These are phyloP conservation scores for Colletotrichum sp. DNA, from an alignment of 2,329 filamentous ascomycete genomes.

Conservation along the genomic window DNA sequence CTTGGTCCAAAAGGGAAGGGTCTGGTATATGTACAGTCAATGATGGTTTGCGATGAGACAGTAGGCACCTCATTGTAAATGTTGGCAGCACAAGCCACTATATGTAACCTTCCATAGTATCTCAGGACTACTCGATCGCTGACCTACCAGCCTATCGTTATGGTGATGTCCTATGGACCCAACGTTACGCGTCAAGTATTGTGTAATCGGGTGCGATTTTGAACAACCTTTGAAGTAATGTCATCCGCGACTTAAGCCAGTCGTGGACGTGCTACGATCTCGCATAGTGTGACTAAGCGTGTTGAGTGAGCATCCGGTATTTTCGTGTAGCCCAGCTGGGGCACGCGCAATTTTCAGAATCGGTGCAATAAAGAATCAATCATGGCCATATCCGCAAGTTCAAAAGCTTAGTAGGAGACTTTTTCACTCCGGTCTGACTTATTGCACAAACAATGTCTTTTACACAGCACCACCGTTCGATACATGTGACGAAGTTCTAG, in stretches of 20 bases:
- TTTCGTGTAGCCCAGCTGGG: background rate
- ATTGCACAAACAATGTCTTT: background rate
- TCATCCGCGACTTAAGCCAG: background rate
- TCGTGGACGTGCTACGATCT: background rate
- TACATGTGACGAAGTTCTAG: rapidly evolving
- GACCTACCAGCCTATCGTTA: background rate
- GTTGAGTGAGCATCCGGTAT: background rate
- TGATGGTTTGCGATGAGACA: background rate
- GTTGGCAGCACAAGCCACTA: background rate
- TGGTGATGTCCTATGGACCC: background rate
- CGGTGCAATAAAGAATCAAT: background rate
- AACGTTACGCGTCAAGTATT: background rate
- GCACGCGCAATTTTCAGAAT: rapidly evolving
- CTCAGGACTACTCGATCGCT: rapidly evolving
- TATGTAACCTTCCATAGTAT: background rate
- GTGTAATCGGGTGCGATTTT: background rate
- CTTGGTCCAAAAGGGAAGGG: background rate
- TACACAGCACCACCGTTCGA: background rate
- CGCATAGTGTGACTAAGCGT: background rate
- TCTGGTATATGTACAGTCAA: background rate
- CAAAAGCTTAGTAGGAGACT: background rate
- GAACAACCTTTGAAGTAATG: background rate
- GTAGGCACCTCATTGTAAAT: rapidly evolving
- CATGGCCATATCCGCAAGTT: rapidly evolving
- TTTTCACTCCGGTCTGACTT: background rate